phyloP scores from a whole-genome alignment of 2,329 filamentous ascomycete species.

The Diaporthe batatas region DNA sequence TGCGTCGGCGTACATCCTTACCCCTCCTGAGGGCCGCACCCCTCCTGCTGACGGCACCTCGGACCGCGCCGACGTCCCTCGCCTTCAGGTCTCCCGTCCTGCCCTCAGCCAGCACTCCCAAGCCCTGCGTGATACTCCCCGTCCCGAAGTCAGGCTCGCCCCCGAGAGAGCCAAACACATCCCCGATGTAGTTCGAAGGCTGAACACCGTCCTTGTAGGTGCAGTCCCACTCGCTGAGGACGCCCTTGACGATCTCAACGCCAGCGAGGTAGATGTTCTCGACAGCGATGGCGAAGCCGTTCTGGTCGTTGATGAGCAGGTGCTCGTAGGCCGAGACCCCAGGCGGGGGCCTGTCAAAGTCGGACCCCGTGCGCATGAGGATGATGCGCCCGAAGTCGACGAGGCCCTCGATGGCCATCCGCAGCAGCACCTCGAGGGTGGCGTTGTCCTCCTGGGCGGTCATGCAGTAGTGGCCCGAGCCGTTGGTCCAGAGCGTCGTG shows the following conservation, averaged over 20 bases:
- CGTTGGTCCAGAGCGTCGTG: conserved; percentile 75
- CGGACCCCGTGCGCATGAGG: conserved; percentile 75
- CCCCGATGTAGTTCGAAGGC: conserved; percentile 76
- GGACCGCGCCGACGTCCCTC: conserved; percentile 12
- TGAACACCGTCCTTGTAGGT: conserved; percentile 70
- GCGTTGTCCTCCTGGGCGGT: conserved; percentile 82
- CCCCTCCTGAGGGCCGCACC: conserved; percentile 22
- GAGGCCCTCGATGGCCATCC: conserved; percentile 67
- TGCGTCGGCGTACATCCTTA: conserved; percentile 17
- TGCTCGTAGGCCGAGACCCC: conserved; percentile 69
- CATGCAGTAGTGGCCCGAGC: conserved; percentile 76
- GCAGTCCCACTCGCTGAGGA: conserved; percentile 71
- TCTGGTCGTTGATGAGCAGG: conserved; percentile 71
- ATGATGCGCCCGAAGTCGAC: conserved; percentile 78
- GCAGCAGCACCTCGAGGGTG: conserved; percentile 73
- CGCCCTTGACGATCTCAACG: conserved; percentile 73
- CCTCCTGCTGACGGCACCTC: conserved; percentile 27
- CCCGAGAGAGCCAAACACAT: conserved; percentile 78
- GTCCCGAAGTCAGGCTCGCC: conserved; percentile 75
- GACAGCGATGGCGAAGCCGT: conserved; percentile 73
- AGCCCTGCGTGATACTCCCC: conserved; percentile 59
- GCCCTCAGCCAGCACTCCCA: conserved; percentile 48
- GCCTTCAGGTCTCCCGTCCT: conserved; percentile 43
- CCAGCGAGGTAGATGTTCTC: conserved; percentile 77
- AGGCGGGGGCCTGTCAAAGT: conserved; percentile 78